Conservation (phyloP, 345 rosid species). For the Kernera saxatilis region DNA sequence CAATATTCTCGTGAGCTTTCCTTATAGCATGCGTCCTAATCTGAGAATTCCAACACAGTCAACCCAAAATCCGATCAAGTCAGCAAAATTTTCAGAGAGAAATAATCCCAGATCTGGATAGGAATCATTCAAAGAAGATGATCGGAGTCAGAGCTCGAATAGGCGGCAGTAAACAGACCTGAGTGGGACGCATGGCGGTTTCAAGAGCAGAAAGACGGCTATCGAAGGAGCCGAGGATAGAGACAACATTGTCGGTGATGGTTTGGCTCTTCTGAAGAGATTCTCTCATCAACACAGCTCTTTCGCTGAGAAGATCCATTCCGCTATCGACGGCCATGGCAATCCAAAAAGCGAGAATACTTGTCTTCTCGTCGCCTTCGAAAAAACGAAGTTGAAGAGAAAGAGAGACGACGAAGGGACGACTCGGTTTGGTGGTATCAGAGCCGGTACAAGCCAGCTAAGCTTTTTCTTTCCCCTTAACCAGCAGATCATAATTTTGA, state of each 20-base stretch:
- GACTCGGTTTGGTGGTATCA: constrained; percentile 19
- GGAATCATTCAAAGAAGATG: background rate
- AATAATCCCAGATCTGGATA: background rate
- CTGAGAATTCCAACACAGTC: constrained; percentile 42
- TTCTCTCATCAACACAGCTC: constrained; percentile 71
- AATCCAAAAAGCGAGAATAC: constrained; percentile 4
- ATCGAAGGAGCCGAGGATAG: constrained; percentile 94
- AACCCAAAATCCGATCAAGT: constrained; percentile 21
- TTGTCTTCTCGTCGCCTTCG: background rate
- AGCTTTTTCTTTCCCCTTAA: background rate
- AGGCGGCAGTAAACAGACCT: constrained; percentile 37
- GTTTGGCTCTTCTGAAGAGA: constrained; percentile 85
- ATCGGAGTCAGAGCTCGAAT: constrained; percentile 1
- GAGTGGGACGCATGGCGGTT: constrained; percentile 99
- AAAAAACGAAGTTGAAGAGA: constrained; percentile 6
- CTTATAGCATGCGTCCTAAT: constrained; percentile 89
- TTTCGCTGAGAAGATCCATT: constrained; percentile 68
- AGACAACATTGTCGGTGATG: constrained; percentile 79
- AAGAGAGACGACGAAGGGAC: constrained; percentile 10
- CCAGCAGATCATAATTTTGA: background rate
- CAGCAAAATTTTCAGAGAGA: background rate
- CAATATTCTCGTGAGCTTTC: constrained; percentile 97
- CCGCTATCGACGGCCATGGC: constrained; percentile 39
- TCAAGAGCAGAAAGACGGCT: constrained; percentile 98
- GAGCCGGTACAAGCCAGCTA: constrained; percentile 18